These are phyloP conservation scores for Angophora floribunda DNA, from an alignment of 345 rosid genomes.

Conservation along the genomic window DNA sequence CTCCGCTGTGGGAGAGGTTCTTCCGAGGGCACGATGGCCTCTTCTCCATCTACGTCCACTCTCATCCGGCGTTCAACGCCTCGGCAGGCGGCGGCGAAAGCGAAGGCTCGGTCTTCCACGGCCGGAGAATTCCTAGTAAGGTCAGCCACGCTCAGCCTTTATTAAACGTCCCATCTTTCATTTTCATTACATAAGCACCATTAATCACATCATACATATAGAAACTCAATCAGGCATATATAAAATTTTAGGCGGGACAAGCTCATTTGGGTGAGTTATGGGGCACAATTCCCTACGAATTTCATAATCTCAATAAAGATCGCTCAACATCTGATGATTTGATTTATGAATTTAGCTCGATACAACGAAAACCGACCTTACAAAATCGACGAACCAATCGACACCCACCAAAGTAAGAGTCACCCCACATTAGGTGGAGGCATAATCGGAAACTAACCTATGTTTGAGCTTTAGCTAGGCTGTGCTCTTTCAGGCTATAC, in stretches of 20 bases:
- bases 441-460: background rate
- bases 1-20: constrained; percentile 82
- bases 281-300: background rate
- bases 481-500: background rate
- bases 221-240: background rate
- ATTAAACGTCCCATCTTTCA: background rate
- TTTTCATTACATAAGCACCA: background rate
- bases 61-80: constrained; percentile 41
- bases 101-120: constrained; percentile 34
- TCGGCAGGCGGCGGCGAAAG: constrained; percentile 10
- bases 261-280: background rate
- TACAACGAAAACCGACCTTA: background rate
- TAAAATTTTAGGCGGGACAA: background rate
- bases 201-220: background rate
- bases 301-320: background rate
- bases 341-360: background rate
- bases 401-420: background rate
- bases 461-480: background rate
- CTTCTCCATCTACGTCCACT: constrained; percentile 65
- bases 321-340: background rate
- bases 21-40: constrained; percentile 55
- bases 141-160: constrained; percentile 10
- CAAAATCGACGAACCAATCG: background rate
- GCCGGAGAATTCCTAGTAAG: constrained; percentile 15
- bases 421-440: background rate